These are phyloP conservation scores for Effrenium voratum DNA, from an alignment of 73 alveolate species.

Conservation along the genomic window DNA sequence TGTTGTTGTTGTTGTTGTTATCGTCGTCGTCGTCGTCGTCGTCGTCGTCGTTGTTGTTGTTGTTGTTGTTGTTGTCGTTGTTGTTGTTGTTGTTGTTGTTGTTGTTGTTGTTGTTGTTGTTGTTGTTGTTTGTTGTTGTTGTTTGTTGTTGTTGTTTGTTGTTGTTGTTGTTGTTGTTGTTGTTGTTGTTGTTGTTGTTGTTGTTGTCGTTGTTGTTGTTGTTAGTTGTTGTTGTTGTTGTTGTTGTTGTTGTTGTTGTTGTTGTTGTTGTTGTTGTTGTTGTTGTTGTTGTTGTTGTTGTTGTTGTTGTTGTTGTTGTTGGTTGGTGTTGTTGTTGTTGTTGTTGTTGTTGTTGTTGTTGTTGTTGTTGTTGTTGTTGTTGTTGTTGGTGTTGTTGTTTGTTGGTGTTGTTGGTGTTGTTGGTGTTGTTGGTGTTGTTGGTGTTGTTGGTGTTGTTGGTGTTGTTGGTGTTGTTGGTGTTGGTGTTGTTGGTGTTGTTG, in stretches of 20 bases:
- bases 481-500: too few relatives aligned
- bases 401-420: constrained; percentile 18
- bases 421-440: constrained; percentile 27
- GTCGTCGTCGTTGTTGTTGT: not conserved
- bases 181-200: not conserved
- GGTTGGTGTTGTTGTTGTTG: not conserved
- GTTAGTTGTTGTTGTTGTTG: too few relatives aligned
- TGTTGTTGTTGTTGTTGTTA: not conserved
- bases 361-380: not conserved
- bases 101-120: not conserved
- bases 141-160: too few relatives aligned
- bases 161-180: not conserved
- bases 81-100: not conserved
- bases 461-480: not conserved
- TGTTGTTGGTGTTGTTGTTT: constrained; percentile 34
- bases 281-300: too few relatives aligned
- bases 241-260: too few relatives aligned
- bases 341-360: not conserved
- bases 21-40: not conserved
- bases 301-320: too few relatives aligned
- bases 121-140: too few relatives aligned
- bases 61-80: not conserved
- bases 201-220: not conserved
- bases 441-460: not conserved
- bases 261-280: too few relatives aligned